A percentile compares a stretch with the other conserved stretches of the same genome.
Conservation (phyloP, 2,329 filamentous ascomycete genomes). For the Biscogniauxia sp. region DNA sequence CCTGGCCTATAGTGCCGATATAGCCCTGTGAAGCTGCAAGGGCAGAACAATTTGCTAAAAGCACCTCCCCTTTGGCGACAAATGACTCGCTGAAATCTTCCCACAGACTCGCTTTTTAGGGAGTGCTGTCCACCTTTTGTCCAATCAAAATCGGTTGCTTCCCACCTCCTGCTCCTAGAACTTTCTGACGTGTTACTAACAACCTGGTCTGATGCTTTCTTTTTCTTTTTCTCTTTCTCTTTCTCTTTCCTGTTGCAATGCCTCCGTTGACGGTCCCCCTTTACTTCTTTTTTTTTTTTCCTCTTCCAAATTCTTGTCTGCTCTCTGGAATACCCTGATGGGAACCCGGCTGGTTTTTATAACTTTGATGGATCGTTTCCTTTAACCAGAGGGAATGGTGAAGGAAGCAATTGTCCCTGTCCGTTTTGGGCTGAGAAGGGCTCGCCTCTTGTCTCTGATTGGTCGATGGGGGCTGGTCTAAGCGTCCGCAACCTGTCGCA, state of each 20-base stretch:
- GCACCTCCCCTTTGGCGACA: neutral
- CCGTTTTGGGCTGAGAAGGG: conserved; percentile 8
- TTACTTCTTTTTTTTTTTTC: neutral
- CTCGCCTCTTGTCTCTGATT: conserved; percentile 8
- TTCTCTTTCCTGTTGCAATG: too few relatives aligned
- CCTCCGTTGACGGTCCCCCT: too few relatives aligned
- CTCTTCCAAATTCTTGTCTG: neutral
- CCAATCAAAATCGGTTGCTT: neutral
- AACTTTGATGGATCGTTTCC: neutral
- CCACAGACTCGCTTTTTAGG: neutral
- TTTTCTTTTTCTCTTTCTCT: too few relatives aligned
- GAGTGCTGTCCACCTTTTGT: neutral
- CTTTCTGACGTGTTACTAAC: neutral
- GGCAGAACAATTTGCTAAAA: neutral
- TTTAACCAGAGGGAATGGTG: neutral
- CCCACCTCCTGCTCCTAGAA: neutral
- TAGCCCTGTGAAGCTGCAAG: neutral
- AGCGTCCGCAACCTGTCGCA: neutral
- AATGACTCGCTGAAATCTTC: neutral
- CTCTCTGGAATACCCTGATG: neutral
- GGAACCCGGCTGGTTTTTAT: neutral
- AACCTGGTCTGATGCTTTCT: neutral
- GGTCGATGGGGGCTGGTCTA: conserved; percentile 1
- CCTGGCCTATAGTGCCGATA: neutral
- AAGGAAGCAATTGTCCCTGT: neutral